These are phyloP conservation scores for Yamadazyma dendronema DNA, from an alignment of 1,139 yeast species.

Conservation along the genomic window DNA sequence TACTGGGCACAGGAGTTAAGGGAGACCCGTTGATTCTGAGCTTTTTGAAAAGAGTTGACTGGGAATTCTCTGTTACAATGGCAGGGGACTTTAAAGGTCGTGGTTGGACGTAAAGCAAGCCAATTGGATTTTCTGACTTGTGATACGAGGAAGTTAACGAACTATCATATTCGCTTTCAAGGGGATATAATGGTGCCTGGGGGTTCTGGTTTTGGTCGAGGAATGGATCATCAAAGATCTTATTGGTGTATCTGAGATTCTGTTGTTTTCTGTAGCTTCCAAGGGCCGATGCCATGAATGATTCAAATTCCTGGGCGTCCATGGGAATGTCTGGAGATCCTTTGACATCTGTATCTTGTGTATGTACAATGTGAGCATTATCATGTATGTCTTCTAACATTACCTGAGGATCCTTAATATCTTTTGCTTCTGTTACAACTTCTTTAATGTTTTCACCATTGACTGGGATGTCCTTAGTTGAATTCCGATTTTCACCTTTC, in stretches of 20 bases:
- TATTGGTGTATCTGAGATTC: conserved; percentile 16
- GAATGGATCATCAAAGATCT: neutral
- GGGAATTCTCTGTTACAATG: conserved; percentile 36
- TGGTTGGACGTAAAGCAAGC: conserved; percentile 17
- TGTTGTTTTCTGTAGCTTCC: conserved; percentile 33
- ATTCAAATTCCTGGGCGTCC: conserved; percentile 32
- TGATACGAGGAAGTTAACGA: conserved; percentile 15
- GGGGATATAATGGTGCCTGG: conserved; percentile 4
- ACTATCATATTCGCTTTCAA: conserved; percentile 11
- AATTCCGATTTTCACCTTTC: no score
- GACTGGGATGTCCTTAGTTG: no score
- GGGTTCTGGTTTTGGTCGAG: neutral
- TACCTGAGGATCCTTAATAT: no score
- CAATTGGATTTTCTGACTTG: conserved; percentile 22
- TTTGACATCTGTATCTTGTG: no score
- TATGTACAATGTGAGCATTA: no score
- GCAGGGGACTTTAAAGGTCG: conserved; percentile 31
- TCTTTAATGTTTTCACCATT: no score
- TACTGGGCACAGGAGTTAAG: conserved; percentile 27
- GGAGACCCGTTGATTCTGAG: conserved; percentile 44
- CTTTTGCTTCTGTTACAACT: no score
- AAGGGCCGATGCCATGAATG: conserved; percentile 34
- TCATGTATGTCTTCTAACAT: no score
- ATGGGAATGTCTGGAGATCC: conserved; percentile 12
- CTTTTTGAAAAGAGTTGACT: conserved; percentile 43